Percentiles rank a stretch among this genome's conserved stretches.
phyloP scores from a whole-genome alignment of 805 yeast genomes.

The Isabelozyma gotoi region DNA sequence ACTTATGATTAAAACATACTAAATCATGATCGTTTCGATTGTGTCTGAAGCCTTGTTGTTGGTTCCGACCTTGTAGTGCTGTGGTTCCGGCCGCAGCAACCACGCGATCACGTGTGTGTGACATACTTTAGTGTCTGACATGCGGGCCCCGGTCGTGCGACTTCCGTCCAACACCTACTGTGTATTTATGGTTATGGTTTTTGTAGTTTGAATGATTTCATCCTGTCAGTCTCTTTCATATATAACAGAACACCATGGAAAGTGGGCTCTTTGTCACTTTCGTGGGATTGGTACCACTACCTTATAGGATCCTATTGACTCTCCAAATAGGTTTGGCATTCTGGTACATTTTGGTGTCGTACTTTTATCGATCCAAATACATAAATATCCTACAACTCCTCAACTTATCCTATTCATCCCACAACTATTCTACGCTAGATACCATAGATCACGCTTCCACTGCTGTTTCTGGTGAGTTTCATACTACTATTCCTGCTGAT shows the following conservation, averaged over 20 bases:
- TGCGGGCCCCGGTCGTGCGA: not conserved
- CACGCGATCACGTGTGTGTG: not conserved
- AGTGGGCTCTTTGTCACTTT: conserved; percentile 16
- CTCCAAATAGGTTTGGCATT: conserved; percentile 50
- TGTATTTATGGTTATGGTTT: no score
- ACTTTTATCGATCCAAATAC: conserved; percentile 31
- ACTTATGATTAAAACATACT: conserved; percentile 40
- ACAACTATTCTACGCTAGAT: conserved; percentile 31
- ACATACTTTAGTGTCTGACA: not conserved
- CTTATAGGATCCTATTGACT: conserved; percentile 47
- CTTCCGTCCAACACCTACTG: not conserved
- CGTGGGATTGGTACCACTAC: conserved; percentile 34
- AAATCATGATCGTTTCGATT: conserved; percentile 25
- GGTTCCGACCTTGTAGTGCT: not conserved
- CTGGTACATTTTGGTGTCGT: conserved; percentile 50
- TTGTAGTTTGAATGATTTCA: no score
- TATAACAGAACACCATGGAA: not conserved
- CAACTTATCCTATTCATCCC: conserved; percentile 39
- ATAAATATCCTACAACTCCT: conserved; percentile 48
- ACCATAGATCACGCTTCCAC: conserved; percentile 9
- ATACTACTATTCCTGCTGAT: conserved; percentile 29
- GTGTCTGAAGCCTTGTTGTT: conserved; percentile 35
- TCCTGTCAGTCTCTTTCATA: no score
- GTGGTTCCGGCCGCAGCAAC: not conserved
- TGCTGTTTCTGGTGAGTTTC: conserved; percentile 28